Conservation (phyloP, 805 yeast genomes). For the Saturnispora galanensis region DNA sequence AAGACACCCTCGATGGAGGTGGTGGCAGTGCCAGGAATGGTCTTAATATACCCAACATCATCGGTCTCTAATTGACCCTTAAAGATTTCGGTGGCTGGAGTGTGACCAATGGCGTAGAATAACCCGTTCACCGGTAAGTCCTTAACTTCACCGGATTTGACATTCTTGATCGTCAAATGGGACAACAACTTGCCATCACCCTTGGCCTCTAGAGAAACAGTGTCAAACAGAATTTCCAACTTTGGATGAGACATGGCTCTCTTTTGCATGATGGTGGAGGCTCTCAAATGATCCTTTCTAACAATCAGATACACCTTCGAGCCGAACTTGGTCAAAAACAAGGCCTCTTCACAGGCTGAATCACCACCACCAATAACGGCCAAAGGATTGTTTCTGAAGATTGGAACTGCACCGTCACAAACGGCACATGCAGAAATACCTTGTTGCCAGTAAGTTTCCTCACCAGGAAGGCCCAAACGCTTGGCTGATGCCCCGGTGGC, state of each 20-base stretch:
- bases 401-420: constrained; percentile 99
- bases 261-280: constrained; percentile 94
- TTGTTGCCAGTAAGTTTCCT: constrained; percentile 96
- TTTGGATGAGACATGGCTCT: constrained; percentile 78
- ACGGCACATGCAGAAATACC: constrained; percentile 99
- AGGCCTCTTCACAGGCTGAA: constrained; percentile 98
- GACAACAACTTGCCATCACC: constrained; percentile 85
- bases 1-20: constrained; percentile 87
- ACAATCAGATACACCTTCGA: constrained; percentile 90
- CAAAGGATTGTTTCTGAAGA: constrained; percentile 93
- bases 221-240: constrained; percentile 83
- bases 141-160: constrained; percentile 53
- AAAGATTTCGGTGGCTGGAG: constrained; percentile 85
- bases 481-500: constrained; percentile 99
- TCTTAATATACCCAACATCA: constrained; percentile 79
- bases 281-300: constrained; percentile 90
- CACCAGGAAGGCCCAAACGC: constrained; percentile 91
- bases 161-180: constrained; percentile 56
- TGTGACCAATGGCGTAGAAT: constrained; percentile 97
- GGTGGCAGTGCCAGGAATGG: constrained; percentile 79
- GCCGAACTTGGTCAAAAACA: constrained; percentile 93
- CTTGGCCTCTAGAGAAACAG: constrained; percentile 77
- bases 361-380: constrained; percentile 99
- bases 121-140: constrained; percentile 81
- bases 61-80: constrained; percentile 72